Evolutionary conservation across 2,329 filamentous ascomycete genomes (phyloP).

Genomic region (Trichoderma harzianum): DNA sequence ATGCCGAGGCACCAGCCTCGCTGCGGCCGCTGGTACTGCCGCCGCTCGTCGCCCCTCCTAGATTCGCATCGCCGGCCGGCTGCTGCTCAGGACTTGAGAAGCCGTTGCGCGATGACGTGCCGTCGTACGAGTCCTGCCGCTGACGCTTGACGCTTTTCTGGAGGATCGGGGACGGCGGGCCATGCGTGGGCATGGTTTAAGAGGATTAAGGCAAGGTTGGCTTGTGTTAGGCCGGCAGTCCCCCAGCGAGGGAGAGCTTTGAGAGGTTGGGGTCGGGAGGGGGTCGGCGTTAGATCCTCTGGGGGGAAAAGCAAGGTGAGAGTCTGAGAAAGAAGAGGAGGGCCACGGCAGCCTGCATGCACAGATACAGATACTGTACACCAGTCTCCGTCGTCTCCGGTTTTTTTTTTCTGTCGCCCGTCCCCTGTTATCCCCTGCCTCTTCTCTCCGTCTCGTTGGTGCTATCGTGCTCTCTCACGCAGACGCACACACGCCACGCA

Average conservation of each 20-base stretch:
- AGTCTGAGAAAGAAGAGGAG: neutral
- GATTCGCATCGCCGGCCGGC: slow-evolving; percentile 23
- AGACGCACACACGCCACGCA: neutral
- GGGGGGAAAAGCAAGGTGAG: neutral
- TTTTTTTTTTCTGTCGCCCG: neutral
- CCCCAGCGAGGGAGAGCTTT: slow-evolving; percentile 4
- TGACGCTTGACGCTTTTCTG: slow-evolving; percentile 53
- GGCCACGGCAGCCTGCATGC: slow-evolving; percentile 7
- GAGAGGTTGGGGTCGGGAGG: slow-evolving; percentile 1
- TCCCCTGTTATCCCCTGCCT: neutral
- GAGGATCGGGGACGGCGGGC: slow-evolving; percentile 49
- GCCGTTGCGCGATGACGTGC: slow-evolving; percentile 39
- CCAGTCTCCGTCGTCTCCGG: neutral
- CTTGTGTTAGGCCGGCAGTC: slow-evolving; percentile 7
- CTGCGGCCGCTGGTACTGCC: slow-evolving; percentile 3
- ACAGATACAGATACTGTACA: neutral
- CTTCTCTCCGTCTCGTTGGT: neutral
- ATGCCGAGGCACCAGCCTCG: slow-evolving; percentile 11
- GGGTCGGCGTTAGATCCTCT: slow-evolving; percentile 6
- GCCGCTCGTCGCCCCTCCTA: slow-evolving; percentile 2
- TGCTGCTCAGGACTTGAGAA: slow-evolving; percentile 33
- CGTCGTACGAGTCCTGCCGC: slow-evolving; percentile 51
- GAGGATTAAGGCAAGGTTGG: neutral
- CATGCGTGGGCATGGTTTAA: slow-evolving; percentile 29
- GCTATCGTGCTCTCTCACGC: neutral